These are phyloP conservation scores for Phytophthora fragariae DNA, from an alignment of 352 stramenopile species.

Conservation along the genomic window DNA sequence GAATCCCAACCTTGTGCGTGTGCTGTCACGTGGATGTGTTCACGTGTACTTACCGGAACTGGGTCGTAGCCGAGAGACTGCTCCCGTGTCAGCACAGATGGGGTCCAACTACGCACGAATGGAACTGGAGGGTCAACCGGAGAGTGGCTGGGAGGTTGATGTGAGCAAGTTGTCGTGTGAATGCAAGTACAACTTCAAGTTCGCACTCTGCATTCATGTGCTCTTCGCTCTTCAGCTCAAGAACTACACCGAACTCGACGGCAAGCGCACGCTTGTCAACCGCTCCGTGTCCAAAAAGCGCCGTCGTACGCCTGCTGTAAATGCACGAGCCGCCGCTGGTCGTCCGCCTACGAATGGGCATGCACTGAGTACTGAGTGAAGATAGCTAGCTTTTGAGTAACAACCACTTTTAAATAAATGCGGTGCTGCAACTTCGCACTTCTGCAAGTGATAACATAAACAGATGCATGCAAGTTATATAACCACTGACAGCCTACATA, in stretches of 20 bases:
- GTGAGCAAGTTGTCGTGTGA: background rate
- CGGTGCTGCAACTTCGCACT: background rate
- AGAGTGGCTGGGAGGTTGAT: background rate
- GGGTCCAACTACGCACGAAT: slow-evolving; percentile 5
- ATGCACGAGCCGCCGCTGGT: background rate
- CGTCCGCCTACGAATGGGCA: background rate
- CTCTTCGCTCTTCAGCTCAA: background rate
- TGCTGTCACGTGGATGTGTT: background rate
- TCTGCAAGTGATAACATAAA: background rate
- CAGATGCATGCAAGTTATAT: too few relatives aligned
- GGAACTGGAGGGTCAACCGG: background rate
- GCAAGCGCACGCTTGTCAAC: slow-evolving; percentile 7
- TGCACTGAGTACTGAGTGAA: slow-evolving; percentile 1
- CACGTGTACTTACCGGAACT: background rate
- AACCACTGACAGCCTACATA: background rate
- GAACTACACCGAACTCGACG: slow-evolving; percentile 5
- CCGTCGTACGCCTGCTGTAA: background rate
- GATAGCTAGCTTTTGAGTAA: background rate
- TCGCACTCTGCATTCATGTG: slow-evolving; percentile 4
- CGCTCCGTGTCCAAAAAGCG: background rate
- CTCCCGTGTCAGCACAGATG: background rate
- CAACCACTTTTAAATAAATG: background rate
- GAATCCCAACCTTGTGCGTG: slow-evolving; percentile 2
- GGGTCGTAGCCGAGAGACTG: background rate
- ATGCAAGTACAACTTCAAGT: slow-evolving; percentile 16